These are phyloP conservation scores for Trametes sanguinea DNA, from an alignment of 768 basidiomycete genomes.

Conservation along the genomic window DNA sequence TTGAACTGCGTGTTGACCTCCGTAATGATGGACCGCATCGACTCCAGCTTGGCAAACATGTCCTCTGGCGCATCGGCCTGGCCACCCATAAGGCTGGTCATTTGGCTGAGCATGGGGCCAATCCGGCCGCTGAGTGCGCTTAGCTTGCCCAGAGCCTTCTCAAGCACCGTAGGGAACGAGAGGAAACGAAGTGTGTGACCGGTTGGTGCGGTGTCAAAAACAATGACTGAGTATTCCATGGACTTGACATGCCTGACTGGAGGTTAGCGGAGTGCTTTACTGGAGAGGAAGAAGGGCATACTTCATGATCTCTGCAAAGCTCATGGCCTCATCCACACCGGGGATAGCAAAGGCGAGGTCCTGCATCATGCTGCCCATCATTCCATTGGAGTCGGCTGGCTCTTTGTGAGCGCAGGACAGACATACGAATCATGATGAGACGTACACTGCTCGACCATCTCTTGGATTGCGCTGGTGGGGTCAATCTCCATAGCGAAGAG, in stretches of 20 bases:
- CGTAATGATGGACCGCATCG: conserved; percentile 95
- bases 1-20: conserved; percentile 99
- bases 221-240: conserved; percentile 99
- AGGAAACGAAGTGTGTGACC: conserved; percentile 98
- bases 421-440: not conserved
- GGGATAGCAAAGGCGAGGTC: conserved; percentile 99
- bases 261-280: not conserved
- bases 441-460: conserved; percentile 97
- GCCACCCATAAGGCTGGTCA: conserved; percentile 96
- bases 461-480: conserved; percentile 95
- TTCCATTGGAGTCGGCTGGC: conserved; percentile 81
- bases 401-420: not conserved
- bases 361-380: conserved; percentile 99
- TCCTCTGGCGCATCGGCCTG: conserved; percentile 90
- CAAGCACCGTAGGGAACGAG: conserved; percentile 97
- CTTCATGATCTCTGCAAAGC: conserved; percentile 99
- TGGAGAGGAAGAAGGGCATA: conserved; percentile 39
- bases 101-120: conserved; percentile 96
- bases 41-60: conserved; percentile 98
- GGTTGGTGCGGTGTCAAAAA: conserved; percentile 98
- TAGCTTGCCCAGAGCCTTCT: conserved; percentile 95
- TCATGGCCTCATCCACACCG: conserved; percentile 99
- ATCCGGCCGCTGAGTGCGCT: conserved; percentile 92
- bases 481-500: conserved; percentile 99
- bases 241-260: conserved; percentile 91